Evolutionary conservation across 2,329 filamentous ascomycete species (phyloP).

Genomic region (Fusarium sp.): DNA sequence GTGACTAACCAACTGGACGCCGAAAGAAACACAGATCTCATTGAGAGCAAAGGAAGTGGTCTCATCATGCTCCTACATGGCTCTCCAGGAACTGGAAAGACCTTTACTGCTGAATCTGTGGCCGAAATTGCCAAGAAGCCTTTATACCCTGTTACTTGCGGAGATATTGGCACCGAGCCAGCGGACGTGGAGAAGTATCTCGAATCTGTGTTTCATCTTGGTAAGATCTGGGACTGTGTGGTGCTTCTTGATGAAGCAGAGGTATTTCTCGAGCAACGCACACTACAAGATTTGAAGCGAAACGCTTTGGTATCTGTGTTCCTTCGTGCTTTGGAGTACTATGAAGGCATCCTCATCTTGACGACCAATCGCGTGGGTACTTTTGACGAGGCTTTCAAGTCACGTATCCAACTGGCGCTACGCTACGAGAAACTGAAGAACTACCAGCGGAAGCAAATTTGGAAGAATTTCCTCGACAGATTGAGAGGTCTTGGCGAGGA

Average conservation of each 20-base stretch:
- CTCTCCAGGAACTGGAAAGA: slow-evolving; percentile 11
- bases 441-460: slow-evolving; percentile 8
- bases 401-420: slow-evolving; percentile 12
- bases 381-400: slow-evolving; percentile 28
- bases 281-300: neutral
- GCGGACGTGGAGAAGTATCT: slow-evolving; percentile 37
- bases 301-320: slow-evolving; percentile 9
- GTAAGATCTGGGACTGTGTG: slow-evolving; percentile 36
- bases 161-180: slow-evolving; percentile 41
- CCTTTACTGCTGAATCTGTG: slow-evolving; percentile 37
- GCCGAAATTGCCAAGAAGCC: slow-evolving; percentile 37
- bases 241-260: slow-evolving; percentile 21
- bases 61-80: slow-evolving; percentile 14
- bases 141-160: slow-evolving; percentile 36
- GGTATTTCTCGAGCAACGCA: slow-evolving; percentile 19
- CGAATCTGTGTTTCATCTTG: slow-evolving; percentile 29
- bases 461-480: slow-evolving; percentile 2
- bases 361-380: slow-evolving; percentile 24
- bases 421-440: slow-evolving; percentile 16
- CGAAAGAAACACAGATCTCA: slow-evolving; percentile 24
- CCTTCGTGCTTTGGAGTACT: slow-evolving; percentile 19
- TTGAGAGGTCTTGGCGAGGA: neutral
- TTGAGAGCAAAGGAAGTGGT: slow-evolving; percentile 21
- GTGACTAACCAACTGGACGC: slow-evolving; percentile 21
- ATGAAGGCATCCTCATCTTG: neutral